These are phyloP conservation scores for Pulicaria dysenterica DNA, from an alignment of 129 eudicot genomes.

Conservation along the genomic window DNA sequence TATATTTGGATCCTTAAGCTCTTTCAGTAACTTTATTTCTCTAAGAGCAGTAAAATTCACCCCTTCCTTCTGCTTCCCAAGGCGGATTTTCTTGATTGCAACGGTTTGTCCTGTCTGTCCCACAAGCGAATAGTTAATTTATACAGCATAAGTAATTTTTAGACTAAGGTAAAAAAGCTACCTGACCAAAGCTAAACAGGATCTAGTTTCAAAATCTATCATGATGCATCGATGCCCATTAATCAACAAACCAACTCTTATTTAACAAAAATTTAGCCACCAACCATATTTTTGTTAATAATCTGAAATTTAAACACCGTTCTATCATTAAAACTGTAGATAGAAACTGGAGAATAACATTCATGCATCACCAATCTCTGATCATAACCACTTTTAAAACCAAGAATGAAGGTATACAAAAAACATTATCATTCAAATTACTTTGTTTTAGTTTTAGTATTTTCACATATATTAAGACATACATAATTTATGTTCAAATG, in stretches of 20 bases:
- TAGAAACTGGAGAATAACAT: neutral
- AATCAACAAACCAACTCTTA: neutral
- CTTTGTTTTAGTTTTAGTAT: neutral
- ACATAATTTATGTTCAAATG: neutral
- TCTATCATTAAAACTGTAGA: neutral
- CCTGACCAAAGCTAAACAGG: too few relatives aligned
- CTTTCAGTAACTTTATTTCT: conserved; percentile 94
- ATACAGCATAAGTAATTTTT: neutral
- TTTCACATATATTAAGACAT: neutral
- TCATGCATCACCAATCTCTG: neutral
- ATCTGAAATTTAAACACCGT: neutral
- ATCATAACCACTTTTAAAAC: neutral
- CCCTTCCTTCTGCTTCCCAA: conserved; percentile 99
- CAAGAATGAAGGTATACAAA: neutral
- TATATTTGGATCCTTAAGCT: conserved; percentile 86
- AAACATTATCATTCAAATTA: neutral
- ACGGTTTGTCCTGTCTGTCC: conserved; percentile 86
- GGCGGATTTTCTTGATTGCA: conserved; percentile 94
- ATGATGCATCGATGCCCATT: neutral
- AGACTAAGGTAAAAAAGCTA: neutral
- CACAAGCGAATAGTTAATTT: conserved; percentile 22
- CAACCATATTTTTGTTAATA: conserved; percentile 4
- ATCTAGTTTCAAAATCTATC: neutral
- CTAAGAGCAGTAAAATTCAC: conserved; percentile 95
- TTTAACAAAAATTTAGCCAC: neutral